These are phyloP conservation scores for Thermochaetoides dissita DNA, from an alignment of 2,329 filamentous ascomycete species.

Conservation along the genomic window DNA sequence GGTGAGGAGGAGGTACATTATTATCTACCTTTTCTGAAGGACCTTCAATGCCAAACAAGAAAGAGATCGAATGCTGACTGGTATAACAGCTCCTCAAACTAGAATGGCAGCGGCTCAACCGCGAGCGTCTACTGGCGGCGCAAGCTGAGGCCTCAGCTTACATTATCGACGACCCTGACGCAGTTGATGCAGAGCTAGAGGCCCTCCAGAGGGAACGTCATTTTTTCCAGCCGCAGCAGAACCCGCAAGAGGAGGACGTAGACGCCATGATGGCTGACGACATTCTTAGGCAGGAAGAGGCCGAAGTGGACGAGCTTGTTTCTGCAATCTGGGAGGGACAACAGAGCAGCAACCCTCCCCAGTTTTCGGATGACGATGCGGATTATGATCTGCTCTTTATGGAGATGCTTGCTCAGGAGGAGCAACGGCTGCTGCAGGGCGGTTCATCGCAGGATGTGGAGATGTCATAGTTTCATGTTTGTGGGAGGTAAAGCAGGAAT, in stretches of 20 bases:
- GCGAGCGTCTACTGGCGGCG: slow-evolving; percentile 24
- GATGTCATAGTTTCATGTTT: slow-evolving; percentile 22
- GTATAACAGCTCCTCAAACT: slow-evolving; percentile 24
- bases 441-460: slow-evolving; percentile 31
- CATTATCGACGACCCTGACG: too few relatives aligned
- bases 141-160: slow-evolving; percentile 12
- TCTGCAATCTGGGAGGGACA: slow-evolving; percentile 22
- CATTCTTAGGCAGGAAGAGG: slow-evolving; percentile 36
- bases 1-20: slow-evolving; percentile 43
- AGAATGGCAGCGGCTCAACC: slow-evolving; percentile 28
- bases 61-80: not conserved
- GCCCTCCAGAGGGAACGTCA: slow-evolving; percentile 9
- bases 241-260: slow-evolving; percentile 14
- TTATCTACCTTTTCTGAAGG: not conserved
- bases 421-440: slow-evolving; percentile 11
- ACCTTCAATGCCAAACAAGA: not conserved
- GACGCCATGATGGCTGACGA: slow-evolving; percentile 42
- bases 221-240: not conserved
- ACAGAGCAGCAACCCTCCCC: slow-evolving; percentile 16
- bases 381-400: slow-evolving; percentile 53
- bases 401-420: slow-evolving; percentile 38
- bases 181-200: too few relatives aligned
- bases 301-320: slow-evolving; percentile 41
- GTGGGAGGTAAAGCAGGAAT: not conserved
- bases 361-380: slow-evolving; percentile 35